Evolutionary conservation across 306 rosid genomes (phyloP).

Genomic region (Styphnolobium japonicum): DNA sequence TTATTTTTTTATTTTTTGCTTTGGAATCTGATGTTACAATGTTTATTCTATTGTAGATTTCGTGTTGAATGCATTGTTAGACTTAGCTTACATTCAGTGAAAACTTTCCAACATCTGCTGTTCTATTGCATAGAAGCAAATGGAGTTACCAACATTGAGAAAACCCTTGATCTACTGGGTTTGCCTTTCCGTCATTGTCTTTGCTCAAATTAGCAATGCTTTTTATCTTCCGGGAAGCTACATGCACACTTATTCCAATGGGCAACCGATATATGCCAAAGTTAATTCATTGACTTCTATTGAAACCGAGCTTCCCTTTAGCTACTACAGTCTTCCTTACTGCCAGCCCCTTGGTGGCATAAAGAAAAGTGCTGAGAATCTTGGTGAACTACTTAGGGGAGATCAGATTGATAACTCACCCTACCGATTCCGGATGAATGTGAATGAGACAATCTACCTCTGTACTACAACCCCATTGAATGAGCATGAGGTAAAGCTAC

Average conservation of each 20-base stretch:
- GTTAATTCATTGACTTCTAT: slow-evolving; percentile 94
- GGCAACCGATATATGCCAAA: slow-evolving; percentile 57
- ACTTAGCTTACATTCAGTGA: slow-evolving; percentile 23
- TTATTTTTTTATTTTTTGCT: not conserved
- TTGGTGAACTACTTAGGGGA: slow-evolving; percentile 89
- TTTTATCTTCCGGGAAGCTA: slow-evolving; percentile 95
- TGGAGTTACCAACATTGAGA: slow-evolving; percentile 45
- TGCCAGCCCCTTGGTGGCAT: slow-evolving; percentile 58
- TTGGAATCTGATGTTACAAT: slow-evolving; percentile 15
- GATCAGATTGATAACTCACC: slow-evolving; percentile 90
- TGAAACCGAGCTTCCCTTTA: slow-evolving; percentile 92
- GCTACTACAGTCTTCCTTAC: slow-evolving; percentile 88
- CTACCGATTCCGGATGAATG: slow-evolving; percentile 71
- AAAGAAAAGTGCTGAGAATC: slow-evolving; percentile 94
- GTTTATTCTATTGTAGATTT: slow-evolving; percentile 47
- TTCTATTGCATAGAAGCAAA: slow-evolving; percentile 23
- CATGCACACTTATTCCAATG: slow-evolving; percentile 77
- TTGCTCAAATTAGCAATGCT: slow-evolving; percentile 44
- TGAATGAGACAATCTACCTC: slow-evolving; percentile 65
- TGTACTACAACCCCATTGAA: slow-evolving; percentile 63
- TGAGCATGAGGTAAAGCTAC: slow-evolving; percentile 73
- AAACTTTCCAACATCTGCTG: slow-evolving; percentile 15
- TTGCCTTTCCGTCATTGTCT: slow-evolving; percentile 35
- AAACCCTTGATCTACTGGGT: slow-evolving; percentile 33
- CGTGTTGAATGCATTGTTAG: slow-evolving; percentile 28